A percentile compares a stretch with the other conserved stretches of the same genome.
Evolutionary conservation across 1,139 yeast genomes (phyloP).

Genomic region (Blastobotrys raffinosifermentans): DNA sequence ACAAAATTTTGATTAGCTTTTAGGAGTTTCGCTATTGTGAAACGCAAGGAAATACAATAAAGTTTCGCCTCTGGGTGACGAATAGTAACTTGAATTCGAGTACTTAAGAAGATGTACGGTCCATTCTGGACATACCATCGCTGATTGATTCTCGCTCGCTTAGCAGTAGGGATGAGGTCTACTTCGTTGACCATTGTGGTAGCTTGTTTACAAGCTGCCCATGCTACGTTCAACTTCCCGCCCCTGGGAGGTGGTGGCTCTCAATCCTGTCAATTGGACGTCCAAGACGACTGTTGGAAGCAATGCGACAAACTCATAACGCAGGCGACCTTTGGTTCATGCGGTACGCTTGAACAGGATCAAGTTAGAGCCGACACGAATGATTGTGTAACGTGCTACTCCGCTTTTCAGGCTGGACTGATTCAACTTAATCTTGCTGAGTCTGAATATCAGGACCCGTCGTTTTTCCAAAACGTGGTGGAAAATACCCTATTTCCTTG

Average conservation of each 20-base stretch:
- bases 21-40: too few relatives aligned
- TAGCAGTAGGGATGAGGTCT: neutral
- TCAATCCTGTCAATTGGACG: conserved; percentile 7
- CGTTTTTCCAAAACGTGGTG: conserved; percentile 21
- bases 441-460: conserved; percentile 12
- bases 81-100: neutral
- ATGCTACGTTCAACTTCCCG: neutral
- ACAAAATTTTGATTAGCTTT: too few relatives aligned
- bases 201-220: neutral
- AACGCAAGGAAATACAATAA: too few relatives aligned
- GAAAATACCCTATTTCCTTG: conserved; percentile 19
- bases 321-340: conserved; percentile 14
- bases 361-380: conserved; percentile 11
- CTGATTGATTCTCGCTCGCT: neutral
- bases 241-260: conserved; percentile 7
- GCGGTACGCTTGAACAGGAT: conserved; percentile 13
- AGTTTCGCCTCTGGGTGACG: neutral
- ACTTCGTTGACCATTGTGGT: neutral
- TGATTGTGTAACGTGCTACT: conserved; percentile 19
- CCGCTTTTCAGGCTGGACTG: conserved; percentile 13
- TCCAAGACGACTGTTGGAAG: conserved; percentile 19
- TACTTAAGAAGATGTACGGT: too few relatives aligned
- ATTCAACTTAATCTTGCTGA: conserved; percentile 18
- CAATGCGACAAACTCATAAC: conserved; percentile 18
- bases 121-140: neutral